Percentiles rank a stretch among this genome's conserved stretches.
Conservation (phyloP, 208 protist genomes). For the Blastocrithidia nonstop region DNA sequence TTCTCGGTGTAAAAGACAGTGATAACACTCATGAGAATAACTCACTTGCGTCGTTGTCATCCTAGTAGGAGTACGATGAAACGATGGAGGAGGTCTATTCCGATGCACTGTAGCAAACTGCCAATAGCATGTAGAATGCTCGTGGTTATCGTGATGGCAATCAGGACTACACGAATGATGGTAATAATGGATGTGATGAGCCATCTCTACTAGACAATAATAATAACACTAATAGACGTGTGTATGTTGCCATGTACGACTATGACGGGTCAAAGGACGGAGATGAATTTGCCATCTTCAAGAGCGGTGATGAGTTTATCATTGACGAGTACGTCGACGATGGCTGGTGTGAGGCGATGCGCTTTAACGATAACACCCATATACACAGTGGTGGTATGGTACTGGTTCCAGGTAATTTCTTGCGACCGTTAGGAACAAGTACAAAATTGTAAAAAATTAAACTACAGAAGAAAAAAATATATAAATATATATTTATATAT, state of each 20-base stretch:
- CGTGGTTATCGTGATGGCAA: too few species aligned
- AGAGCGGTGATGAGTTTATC: slow-evolving; percentile 65
- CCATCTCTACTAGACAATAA: too few species aligned
- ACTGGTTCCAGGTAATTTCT: slow-evolving; percentile 62
- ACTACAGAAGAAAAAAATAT: background rate
- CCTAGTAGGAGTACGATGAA: too few species aligned
- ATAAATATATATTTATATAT: slow-evolving; percentile 1
- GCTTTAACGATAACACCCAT: slow-evolving; percentile 8
- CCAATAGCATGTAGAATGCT: too few species aligned
- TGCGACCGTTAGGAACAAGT: slow-evolving; percentile 31
- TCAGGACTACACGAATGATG: too few species aligned
- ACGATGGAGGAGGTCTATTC: too few species aligned
- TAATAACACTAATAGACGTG: slow-evolving; percentile 7
- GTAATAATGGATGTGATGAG: too few species aligned
- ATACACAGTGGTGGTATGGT: slow-evolving; percentile 7
- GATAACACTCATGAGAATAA: too few species aligned
- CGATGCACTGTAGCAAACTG: too few species aligned
- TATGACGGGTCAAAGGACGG: slow-evolving; percentile 20
- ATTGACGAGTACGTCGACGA: slow-evolving; percentile 53
- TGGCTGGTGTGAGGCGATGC: slow-evolving; percentile 48
- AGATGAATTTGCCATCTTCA: slow-evolving; percentile 45
- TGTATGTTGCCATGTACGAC: slow-evolving; percentile 62
- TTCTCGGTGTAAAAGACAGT: too few species aligned
- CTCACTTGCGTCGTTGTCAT: too few species aligned
- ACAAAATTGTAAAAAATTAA: slow-evolving; percentile 15